phyloP scores from a whole-genome alignment of 148 eudicot species.

The Vaccinium macrocarpon region DNA sequence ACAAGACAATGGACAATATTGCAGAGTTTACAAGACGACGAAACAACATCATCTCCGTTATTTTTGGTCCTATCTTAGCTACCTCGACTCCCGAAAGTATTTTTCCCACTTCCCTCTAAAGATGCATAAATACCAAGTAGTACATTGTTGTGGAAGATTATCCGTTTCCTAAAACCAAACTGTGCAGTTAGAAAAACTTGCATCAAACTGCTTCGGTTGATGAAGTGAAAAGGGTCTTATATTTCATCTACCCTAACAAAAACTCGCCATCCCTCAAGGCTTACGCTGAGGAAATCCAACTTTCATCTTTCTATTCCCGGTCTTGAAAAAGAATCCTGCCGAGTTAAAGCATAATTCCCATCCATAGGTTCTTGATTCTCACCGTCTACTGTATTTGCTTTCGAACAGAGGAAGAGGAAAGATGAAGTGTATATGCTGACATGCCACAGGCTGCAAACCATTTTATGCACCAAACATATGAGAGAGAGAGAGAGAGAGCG shows the following conservation, averaged over 20 bases:
- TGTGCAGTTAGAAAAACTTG: background rate
- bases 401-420: slow-evolving; percentile 88
- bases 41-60: background rate
- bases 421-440: slow-evolving; percentile 78
- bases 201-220: background rate
- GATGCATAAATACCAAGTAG: background rate
- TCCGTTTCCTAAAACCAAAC: slow-evolving; percentile 5
- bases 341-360: slow-evolving; percentile 60
- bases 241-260: background rate
- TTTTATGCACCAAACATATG: background rate
- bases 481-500: background rate
- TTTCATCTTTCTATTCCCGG: slow-evolving; percentile 9
- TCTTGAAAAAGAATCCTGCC: slow-evolving; percentile 55
- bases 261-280: background rate
- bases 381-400: slow-evolving; percentile 28
- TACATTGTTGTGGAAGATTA: background rate
- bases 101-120: background rate
- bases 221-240: background rate
- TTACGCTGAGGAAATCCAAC: slow-evolving; percentile 7
- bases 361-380: slow-evolving; percentile 36
- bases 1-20: background rate
- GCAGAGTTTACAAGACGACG: background rate
- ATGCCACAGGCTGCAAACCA: slow-evolving; percentile 80
- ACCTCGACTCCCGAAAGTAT: background rate
- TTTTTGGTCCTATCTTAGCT: background rate